Evolutionary conservation across 306 rosid species (phyloP), one percentile per base, ranked within the genome.

Genomic region (Cercis canadensis): DNA sequence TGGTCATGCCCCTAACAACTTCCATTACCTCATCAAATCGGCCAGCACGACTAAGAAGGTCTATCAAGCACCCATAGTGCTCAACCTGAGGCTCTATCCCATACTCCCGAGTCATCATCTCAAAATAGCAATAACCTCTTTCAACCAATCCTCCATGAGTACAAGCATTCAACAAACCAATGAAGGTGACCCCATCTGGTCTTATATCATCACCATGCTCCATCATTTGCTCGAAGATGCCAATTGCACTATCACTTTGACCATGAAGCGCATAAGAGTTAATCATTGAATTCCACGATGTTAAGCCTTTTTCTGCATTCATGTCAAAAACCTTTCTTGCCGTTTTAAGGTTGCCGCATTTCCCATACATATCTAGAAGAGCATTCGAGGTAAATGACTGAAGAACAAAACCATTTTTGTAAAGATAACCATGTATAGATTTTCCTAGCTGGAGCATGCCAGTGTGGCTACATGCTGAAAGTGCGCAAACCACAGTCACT

Each of bases 291-390:
- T 92, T 92, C 97, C 92, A 89, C 0, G 87, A 76, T 39, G 84
- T 92, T 79, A 83, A 62, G 68, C 88, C 75, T 59, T 82, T 92
- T n/a, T 24, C 67, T 0, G 40, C 24, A 52, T 82, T 85, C 79
- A 77, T 77, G 57, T 89, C 85, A 37, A 92, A 92, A 68, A 87
- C 80, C 77, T 67, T 76, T 46, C 77, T 75, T 6, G 97, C 96
- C 13, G 67, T 62, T 62, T 70, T 80, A 24, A 92, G 81, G 68
- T 32, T 69, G 13, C 97, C 97, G 43, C 96, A 92, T 66, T 92
- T 92, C 57, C 92, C 97, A 60, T 92, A 92, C 97, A 86, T 89
- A 73, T 92, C 97, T 16, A 89, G 78, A 8, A 92, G 84, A 14
- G 93, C 90, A 71, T 84, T 92, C 7, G 76, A 78, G 9, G 84